phyloP scores from a whole-genome alignment of 306 rosid species.

The Canavalia ensiformis region DNA sequence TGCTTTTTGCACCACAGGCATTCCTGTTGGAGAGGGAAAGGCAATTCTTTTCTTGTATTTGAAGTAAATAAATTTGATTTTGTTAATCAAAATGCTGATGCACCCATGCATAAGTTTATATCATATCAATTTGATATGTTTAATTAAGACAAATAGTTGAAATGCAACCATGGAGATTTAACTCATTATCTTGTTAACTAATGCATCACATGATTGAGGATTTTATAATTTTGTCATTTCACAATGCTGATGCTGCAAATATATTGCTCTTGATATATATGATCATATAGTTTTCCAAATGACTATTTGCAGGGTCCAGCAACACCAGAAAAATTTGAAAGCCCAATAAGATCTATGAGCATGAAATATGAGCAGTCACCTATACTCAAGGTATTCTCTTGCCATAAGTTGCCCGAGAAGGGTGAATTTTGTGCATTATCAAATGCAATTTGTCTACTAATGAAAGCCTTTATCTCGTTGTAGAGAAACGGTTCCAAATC shows the following conservation, averaged over 20 bases:
- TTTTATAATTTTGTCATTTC: background rate
- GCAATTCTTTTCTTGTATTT: background rate
- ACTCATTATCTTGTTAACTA: background rate
- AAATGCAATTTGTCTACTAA: conserved; percentile 8
- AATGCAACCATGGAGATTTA: background rate
- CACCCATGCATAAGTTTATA: background rate
- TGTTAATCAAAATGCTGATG: conserved; percentile 7
- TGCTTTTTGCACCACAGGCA: background rate
- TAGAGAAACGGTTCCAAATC: conserved; percentile 78
- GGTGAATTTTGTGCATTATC: conserved; percentile 1
- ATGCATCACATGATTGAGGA: background rate
- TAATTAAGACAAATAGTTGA: background rate
- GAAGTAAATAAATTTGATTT: background rate
- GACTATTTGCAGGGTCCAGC: conserved; percentile 71
- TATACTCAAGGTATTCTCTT: conserved; percentile 56
- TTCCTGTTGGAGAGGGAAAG: background rate
- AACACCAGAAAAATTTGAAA: conserved; percentile 90
- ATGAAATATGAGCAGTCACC: conserved; percentile 64
- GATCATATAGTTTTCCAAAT: conserved; percentile 27
- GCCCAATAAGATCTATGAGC: conserved; percentile 65
- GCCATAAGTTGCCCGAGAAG: background rate
- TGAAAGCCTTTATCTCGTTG: conserved; percentile 36
- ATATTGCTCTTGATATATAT: conserved; percentile 28
- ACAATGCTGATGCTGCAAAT: background rate
- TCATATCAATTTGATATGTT: too few relatives aligned